phyloP scores from a whole-genome alignment of 306 rosid genomes.

The Acacia melanoxylon region DNA sequence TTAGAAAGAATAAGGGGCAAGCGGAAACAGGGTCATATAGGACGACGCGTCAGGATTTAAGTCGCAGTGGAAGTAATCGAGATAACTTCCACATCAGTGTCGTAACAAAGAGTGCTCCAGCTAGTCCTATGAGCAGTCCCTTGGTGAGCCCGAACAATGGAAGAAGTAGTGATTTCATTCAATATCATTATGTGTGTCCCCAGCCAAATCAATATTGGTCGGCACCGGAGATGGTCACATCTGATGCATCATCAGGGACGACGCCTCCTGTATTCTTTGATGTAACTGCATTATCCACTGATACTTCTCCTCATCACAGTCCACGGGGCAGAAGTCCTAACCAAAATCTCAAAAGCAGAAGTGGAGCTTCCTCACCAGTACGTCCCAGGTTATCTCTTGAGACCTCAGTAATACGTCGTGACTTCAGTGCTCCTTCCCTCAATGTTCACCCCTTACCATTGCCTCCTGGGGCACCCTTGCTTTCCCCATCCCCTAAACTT shows the following conservation, averaged over 20 bases:
- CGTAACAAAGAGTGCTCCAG: slow-evolving; percentile 64
- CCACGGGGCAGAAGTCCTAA: slow-evolving; percentile 49
- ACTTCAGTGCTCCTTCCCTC: slow-evolving; percentile 39
- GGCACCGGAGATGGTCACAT: slow-evolving; percentile 66
- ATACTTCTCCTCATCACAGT: slow-evolving; percentile 70
- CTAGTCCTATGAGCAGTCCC: slow-evolving; percentile 73
- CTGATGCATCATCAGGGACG: slow-evolving; percentile 28
- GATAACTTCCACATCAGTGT: slow-evolving; percentile 40
- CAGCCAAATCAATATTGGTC: slow-evolving; percentile 71
- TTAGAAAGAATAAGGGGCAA: slow-evolving; percentile 34
- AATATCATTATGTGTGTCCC: slow-evolving; percentile 46
- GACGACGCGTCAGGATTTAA: slow-evolving; percentile 33
- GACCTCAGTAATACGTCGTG: slow-evolving; percentile 45
- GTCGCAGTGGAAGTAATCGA: slow-evolving; percentile 21
- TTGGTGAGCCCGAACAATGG: slow-evolving; percentile 48
- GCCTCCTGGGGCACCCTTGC: slow-evolving; percentile 73
- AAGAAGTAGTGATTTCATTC: slow-evolving; percentile 45
- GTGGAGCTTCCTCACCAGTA: slow-evolving; percentile 54
- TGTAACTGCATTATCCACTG: slow-evolving; percentile 37
- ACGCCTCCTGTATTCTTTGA: slow-evolving; percentile 60
- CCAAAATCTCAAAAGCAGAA: slow-evolving; percentile 48
- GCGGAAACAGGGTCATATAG: slow-evolving; percentile 40
- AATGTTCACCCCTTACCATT: slow-evolving; percentile 86
- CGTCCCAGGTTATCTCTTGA: slow-evolving; percentile 47
- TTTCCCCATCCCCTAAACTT: slow-evolving; percentile 43